Conservation (phyloP, 2,329 filamentous ascomycete species). For the Lachnellula subtilissima region DNA sequence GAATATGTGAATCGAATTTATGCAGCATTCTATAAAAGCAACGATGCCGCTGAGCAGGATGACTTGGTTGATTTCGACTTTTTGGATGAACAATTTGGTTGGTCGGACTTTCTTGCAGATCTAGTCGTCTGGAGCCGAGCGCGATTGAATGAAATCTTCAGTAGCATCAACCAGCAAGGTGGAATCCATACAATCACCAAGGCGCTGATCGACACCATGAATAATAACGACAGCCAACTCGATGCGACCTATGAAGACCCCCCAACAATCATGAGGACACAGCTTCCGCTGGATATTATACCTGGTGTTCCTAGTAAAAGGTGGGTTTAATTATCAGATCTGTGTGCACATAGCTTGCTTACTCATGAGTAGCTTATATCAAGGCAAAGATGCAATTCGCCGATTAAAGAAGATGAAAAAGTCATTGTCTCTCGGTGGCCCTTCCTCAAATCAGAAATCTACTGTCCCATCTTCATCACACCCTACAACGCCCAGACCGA, state of each 20-base stretch:
- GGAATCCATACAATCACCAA: conserved; percentile 33
- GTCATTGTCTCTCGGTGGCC: not conserved
- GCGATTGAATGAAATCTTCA: conserved; percentile 41
- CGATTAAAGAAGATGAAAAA: not conserved
- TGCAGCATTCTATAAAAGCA: conserved; percentile 30
- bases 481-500: conserved; percentile 1
- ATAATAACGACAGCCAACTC: conserved; percentile 26
- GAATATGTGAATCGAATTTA: conserved; percentile 37
- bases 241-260: conserved; percentile 13
- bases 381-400: not conserved
- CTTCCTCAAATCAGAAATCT: conserved; percentile 2
- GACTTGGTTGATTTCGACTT: conserved; percentile 37
- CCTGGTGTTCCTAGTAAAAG: conserved; percentile 9
- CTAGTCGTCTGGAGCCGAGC: conserved; percentile 42
- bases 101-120: conserved; percentile 42
- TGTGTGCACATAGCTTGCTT: not conserved
- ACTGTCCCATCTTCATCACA: not conserved
- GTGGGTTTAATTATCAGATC: conserved; percentile 3
- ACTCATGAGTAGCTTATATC: not conserved
- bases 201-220: conserved; percentile 33
- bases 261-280: conserved; percentile 1
- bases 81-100: conserved; percentile 43
- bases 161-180: conserved; percentile 38
- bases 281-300: conserved; percentile 15
- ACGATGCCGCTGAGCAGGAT: conserved; percentile 25